phyloP scores from a whole-genome alignment of 345 rosid species.

The Luvunga scandens region DNA sequence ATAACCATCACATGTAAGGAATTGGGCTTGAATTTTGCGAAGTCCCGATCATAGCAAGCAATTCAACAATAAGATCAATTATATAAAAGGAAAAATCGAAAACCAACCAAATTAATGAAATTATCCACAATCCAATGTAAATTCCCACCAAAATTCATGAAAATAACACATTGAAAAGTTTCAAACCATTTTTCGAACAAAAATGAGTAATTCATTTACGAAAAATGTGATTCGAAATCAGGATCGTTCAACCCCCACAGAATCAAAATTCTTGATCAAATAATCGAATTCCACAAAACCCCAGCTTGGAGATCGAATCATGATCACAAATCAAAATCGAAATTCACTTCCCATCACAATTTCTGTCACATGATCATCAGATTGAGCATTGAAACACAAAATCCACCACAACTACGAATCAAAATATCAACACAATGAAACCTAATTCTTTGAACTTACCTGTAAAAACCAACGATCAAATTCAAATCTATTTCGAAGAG shows the following conservation, averaged over 20 bases:
- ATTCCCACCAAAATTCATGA: neutral
- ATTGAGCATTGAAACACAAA: constrained; percentile 19
- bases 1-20: constrained; percentile 1
- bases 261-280: constrained; percentile 6
- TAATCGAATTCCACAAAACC: constrained; percentile 8
- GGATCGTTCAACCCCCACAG: neutral
- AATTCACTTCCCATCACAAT: constrained; percentile 1
- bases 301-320: constrained; percentile 39
- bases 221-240: neutral
- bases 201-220: neutral
- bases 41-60: neutral
- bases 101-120: neutral
- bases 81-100: neutral
- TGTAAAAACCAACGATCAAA: constrained; percentile 19
- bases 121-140: constrained; percentile 10
- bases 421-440: constrained; percentile 1
- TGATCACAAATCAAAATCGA: constrained; percentile 17
- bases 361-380: constrained; percentile 7
- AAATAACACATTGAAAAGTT: neutral
- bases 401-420: constrained; percentile 8
- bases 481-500: constrained; percentile 1
- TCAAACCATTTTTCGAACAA: neutral
- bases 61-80: neutral
- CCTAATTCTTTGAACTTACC: constrained; percentile 18
- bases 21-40: neutral